Conservation (phyloP, 805 yeast genomes). For the Zygoascus flipseniorum region DNA sequence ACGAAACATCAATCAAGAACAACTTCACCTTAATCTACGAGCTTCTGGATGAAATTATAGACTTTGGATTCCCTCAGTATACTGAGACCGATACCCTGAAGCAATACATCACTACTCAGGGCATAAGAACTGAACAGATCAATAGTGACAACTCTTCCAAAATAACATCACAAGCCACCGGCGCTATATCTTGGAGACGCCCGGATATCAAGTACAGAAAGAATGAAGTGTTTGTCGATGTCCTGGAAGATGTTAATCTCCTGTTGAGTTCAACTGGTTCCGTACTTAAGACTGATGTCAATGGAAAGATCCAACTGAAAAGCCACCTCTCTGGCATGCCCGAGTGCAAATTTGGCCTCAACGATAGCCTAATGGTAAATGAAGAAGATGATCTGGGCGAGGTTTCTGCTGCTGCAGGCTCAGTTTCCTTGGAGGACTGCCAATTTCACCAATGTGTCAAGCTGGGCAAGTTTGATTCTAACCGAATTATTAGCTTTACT, state of each 20-base stretch:
- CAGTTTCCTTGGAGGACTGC: slow-evolving; percentile 61
- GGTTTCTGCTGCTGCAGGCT: slow-evolving; percentile 35
- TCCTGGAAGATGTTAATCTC: slow-evolving; percentile 65
- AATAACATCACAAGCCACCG: slow-evolving; percentile 30
- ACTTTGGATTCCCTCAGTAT: slow-evolving; percentile 69
- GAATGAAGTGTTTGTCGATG: slow-evolving; percentile 71
- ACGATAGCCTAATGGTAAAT: slow-evolving; percentile 38
- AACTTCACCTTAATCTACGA: slow-evolving; percentile 69
- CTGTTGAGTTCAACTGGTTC: slow-evolving; percentile 53
- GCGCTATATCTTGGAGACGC: slow-evolving; percentile 59
- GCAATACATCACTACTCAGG: slow-evolving; percentile 30
- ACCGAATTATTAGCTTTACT: slow-evolving; percentile 56
- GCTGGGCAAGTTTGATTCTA: slow-evolving; percentile 55
- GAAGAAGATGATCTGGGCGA: slow-evolving; percentile 16
- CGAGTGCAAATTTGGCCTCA: slow-evolving; percentile 69
- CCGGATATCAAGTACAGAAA: slow-evolving; percentile 66
- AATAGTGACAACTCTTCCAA: slow-evolving; percentile 16
- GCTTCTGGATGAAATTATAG: slow-evolving; percentile 64
- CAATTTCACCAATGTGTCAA: slow-evolving; percentile 85
- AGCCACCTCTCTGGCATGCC: slow-evolving; percentile 78
- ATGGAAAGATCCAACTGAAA: slow-evolving; percentile 65
- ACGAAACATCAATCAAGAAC: slow-evolving; percentile 47
- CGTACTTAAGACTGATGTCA: slow-evolving; percentile 60
- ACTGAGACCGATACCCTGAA: slow-evolving; percentile 43
- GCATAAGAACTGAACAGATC: slow-evolving; percentile 12